Percentiles rank a stretch among this genome's conserved stretches.
These are phyloP conservation scores for Graphilbum sp. DNA, from an alignment of 2,329 filamentous ascomycete genomes.

Conservation along the genomic window DNA sequence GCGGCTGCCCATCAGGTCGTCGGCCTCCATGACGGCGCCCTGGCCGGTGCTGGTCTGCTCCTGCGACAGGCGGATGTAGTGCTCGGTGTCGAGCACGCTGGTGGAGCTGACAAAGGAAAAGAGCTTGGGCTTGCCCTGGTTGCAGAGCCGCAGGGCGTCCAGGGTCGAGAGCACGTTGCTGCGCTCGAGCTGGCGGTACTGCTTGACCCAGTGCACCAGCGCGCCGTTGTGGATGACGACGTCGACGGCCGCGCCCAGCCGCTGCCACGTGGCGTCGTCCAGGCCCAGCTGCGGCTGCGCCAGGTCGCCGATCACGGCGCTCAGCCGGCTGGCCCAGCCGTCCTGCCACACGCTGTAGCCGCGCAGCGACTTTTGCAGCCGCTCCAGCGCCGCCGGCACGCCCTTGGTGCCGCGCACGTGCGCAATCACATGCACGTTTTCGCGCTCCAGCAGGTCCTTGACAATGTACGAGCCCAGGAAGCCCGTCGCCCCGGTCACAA, in stretches of 20 bases:
- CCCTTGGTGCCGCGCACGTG: conserved; percentile 56
- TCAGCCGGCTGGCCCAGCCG: conserved; percentile 29
- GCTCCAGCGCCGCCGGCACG: conserved; percentile 39
- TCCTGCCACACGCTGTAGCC: conserved; percentile 67
- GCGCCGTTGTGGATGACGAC: conserved; percentile 73
- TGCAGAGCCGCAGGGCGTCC: conserved; percentile 59
- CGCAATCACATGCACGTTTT: conserved; percentile 47
- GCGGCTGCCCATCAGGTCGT: conserved; percentile 62
- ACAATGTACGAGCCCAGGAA: conserved; percentile 76
- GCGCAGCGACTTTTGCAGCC: conserved; percentile 49
- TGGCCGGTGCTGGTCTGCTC: conserved; percentile 35
- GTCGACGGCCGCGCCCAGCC: conserved; percentile 49
- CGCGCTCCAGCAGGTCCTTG: conserved; percentile 50
- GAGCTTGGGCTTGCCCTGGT: conserved; percentile 52
- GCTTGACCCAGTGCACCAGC: conserved; percentile 64
- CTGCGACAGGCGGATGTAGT: conserved; percentile 61
- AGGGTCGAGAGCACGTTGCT: conserved; percentile 73
- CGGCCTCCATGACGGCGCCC: conserved; percentile 50
- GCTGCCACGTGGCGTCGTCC: conserved; percentile 46
- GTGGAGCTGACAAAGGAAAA: conserved; percentile 76
- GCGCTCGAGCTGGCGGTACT: conserved; percentile 53
- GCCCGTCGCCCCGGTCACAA: conserved; percentile 79
- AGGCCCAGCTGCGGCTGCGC: conserved; percentile 58
- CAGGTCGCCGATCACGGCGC: conserved; percentile 57
- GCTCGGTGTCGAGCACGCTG: conserved; percentile 61